These are phyloP conservation scores for Lasiodiplodia theobromae DNA, from an alignment of 2,329 filamentous ascomycete genomes.

Conservation along the genomic window DNA sequence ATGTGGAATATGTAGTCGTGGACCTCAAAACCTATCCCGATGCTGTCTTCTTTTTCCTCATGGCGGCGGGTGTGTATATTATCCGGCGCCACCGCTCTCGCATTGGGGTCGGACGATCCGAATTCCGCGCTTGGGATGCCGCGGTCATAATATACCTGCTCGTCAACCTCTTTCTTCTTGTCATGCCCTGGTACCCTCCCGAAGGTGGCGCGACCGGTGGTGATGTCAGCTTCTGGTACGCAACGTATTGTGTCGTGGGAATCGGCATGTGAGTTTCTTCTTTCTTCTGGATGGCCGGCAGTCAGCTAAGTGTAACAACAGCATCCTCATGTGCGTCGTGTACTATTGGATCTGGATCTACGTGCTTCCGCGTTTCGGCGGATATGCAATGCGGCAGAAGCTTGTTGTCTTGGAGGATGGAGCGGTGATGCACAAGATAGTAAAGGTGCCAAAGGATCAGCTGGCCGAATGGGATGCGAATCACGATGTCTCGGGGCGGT, in stretches of 20 bases:
- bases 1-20: slow-evolving; percentile 57
- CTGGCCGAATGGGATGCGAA: slow-evolving; percentile 41
- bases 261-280: slow-evolving; percentile 46
- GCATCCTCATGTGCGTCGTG: slow-evolving; percentile 38
- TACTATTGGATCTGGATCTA: slow-evolving; percentile 44
- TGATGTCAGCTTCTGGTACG: slow-evolving; percentile 54
- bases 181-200: slow-evolving; percentile 64
- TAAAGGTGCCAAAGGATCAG: slow-evolving; percentile 37
- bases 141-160: slow-evolving; percentile 64
- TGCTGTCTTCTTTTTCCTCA: slow-evolving; percentile 64
- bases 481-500: slow-evolving; percentile 40
- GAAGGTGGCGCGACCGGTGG: slow-evolving; percentile 30
- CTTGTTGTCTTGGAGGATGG: slow-evolving; percentile 39
- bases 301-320: too few species aligned
- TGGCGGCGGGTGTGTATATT: slow-evolving; percentile 65
- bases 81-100: slow-evolving; percentile 64
- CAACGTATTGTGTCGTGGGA: slow-evolving; percentile 61
- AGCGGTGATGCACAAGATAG: slow-evolving; percentile 38
- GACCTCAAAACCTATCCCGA: slow-evolving; percentile 74
- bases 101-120: slow-evolving; percentile 62
- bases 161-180: slow-evolving; percentile 63
- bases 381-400: slow-evolving; percentile 39
- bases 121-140: slow-evolving; percentile 68
- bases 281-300: too few species aligned
- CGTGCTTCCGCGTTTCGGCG: slow-evolving; percentile 36